phyloP scores from a whole-genome alignment of 257 asterid genomes.

The Salvia rosmarinus region DNA sequence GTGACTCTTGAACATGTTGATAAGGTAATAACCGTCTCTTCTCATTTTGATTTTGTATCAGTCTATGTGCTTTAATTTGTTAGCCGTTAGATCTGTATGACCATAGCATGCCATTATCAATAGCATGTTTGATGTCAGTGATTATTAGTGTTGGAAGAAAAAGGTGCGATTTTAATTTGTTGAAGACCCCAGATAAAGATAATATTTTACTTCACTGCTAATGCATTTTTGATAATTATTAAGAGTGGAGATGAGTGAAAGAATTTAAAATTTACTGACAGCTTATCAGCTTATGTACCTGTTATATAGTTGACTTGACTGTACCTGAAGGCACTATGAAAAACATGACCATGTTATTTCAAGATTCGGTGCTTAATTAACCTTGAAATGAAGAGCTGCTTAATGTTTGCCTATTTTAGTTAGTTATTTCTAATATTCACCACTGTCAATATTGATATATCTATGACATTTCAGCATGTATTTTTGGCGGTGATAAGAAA shows the following conservation, averaged over 20 bases:
- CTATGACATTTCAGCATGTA: background rate
- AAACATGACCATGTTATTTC: background rate
- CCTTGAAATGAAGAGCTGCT: background rate
- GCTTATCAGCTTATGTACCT: background rate
- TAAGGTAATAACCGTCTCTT: constrained; percentile 48
- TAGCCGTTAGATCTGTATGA: constrained; percentile 1
- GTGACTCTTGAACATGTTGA: constrained; percentile 85
- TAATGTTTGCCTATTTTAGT: background rate
- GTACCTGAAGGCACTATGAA: background rate
- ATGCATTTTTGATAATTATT: background rate
- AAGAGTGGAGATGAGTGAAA: background rate
- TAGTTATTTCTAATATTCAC: background rate
- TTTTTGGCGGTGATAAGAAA: background rate
- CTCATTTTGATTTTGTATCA: background rate
- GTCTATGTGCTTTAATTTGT: constrained; percentile 6
- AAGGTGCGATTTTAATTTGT: background rate
- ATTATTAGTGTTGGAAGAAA: background rate
- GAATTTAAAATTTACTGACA: background rate
- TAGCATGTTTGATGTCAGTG: constrained; percentile 17
- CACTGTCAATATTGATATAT: background rate
- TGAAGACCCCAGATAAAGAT: background rate
- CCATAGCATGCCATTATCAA: background rate
- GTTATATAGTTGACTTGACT: background rate
- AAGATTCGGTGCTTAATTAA: background rate
- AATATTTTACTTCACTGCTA: background rate